Conservation (phyloP, 345 rosid species). For the Populus simonii region DNA sequence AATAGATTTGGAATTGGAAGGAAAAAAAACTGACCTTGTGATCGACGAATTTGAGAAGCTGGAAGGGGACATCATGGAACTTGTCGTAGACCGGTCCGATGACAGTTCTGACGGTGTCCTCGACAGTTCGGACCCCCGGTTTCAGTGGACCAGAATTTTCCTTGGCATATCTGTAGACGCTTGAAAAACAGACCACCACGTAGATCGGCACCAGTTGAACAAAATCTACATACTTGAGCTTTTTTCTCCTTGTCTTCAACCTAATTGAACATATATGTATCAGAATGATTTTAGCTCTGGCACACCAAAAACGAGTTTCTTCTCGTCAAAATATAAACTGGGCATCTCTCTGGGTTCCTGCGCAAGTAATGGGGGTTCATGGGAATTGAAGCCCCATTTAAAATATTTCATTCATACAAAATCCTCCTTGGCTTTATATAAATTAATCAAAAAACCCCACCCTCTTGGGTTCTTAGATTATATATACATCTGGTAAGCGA, state of each 20-base stretch:
- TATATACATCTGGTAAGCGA: no score
- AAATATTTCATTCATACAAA: no score
- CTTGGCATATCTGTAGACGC: slow-evolving; percentile 64
- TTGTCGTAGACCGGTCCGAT: slow-evolving; percentile 58
- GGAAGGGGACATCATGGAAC: slow-evolving; percentile 53
- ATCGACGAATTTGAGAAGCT: slow-evolving; percentile 64
- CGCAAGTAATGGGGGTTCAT: no score
- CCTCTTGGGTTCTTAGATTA: no score
- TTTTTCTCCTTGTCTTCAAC: slow-evolving; percentile 29
- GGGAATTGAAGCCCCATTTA: no score
- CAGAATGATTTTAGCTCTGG: no score
- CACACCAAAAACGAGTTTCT: no score
- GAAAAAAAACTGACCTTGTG: slow-evolving; percentile 41
- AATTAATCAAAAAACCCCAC: no score
- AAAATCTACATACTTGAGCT: slow-evolving; percentile 62
- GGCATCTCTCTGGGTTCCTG: no score
- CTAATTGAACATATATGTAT: background rate
- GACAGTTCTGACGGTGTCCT: slow-evolving; percentile 55
- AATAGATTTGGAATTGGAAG: background rate
- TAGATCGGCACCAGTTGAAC: slow-evolving; percentile 48
- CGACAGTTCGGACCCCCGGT: slow-evolving; percentile 60
- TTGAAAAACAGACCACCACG: slow-evolving; percentile 38
- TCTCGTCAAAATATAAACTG: no score
- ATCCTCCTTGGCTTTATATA: no score
- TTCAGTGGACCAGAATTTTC: slow-evolving; percentile 70